Base-by-base conservation (phyloP, 768 basidiomycete genomes). In the Boletus eberwhitei region DNA sequence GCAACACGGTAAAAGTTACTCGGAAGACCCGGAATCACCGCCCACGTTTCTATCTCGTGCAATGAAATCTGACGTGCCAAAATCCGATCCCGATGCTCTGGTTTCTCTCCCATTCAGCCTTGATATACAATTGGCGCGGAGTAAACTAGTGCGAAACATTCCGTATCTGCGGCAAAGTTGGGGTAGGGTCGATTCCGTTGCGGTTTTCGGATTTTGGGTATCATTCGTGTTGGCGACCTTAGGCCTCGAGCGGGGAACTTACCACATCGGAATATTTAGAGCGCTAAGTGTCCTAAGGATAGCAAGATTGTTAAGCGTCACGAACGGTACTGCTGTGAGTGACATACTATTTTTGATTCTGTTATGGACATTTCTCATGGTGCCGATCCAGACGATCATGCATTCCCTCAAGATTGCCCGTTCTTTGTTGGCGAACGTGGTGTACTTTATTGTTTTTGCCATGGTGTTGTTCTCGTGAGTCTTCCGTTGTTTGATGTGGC, bases 91-190 rank as follows among this genome's bases (percentile, higher is more conserved):
- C 9, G 29, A 73, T 9, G 26, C 40, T 19, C 70, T 80, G n/a
- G 70, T 82, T 14, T 64, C 72, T 3, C 77, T 87, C 9, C 86
- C 87, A 0, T 88, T 87, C 63, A 77, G 79, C 24, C 69, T 87
- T 39, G 83, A 80, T 62, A 71, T 89, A n/a, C 72, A 73, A 17
- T 73, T 80, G 57, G 73, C 79, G 0, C 80, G 77, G 56, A 75
- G 79, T 50, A 82, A 83, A 59, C 79, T 83, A n/a, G 72, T 74
- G 26, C 76, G 84, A 34, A 86, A 88, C 58, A 77, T 94, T 2
- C 94, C 96, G 0, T 98, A 93, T 68, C 77, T 98, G 1, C 81
- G 96, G 9, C 93, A 98, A 64, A 90, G 89, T 52, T 98, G 94
- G 94, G 88, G 82, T 63, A 76, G 93, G 48, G 88, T 97, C 51